Percentiles rank a stretch among this genome's conserved stretches.
Evolutionary conservation across 1,284 basidiomycete genomes (phyloP).

Genomic region (Pyrrhoderma noxium): DNA sequence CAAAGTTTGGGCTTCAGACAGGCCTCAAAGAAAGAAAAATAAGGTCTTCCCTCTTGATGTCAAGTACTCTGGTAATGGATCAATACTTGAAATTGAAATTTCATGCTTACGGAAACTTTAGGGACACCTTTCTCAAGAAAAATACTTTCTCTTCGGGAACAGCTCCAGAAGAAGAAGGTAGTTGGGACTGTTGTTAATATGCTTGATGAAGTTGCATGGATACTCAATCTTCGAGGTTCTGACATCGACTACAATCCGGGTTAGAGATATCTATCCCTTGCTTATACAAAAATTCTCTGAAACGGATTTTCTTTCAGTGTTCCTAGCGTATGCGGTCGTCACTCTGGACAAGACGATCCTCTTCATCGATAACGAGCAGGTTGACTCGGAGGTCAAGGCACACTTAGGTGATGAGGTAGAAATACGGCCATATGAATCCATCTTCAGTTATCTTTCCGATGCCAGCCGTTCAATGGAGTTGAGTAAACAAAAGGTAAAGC

Average conservation of each 20-base stretch:
- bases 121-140: slow-evolving; percentile 67
- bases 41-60: slow-evolving; percentile 65
- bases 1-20: slow-evolving; percentile 64
- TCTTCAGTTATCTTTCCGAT: slow-evolving; percentile 55
- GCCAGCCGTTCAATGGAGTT: slow-evolving; percentile 42
- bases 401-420: slow-evolving; percentile 61
- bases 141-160: slow-evolving; percentile 56
- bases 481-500: slow-evolving; percentile 37
- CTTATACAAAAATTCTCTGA: background rate
- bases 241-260: slow-evolving; percentile 92
- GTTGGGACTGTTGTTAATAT: slow-evolving; percentile 69
- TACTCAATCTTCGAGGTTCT: slow-evolving; percentile 89
- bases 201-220: slow-evolving; percentile 89
- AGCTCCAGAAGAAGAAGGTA: slow-evolving; percentile 57
- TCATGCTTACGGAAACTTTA: slow-evolving; percentile 16
- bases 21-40: slow-evolving; percentile 67
- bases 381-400: slow-evolving; percentile 48
- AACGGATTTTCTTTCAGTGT: slow-evolving; percentile 47
- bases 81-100: background rate
- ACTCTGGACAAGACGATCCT: slow-evolving; percentile 60
- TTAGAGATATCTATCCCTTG: slow-evolving; percentile 22
- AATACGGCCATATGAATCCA: slow-evolving; percentile 63
- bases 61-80: slow-evolving; percentile 50
- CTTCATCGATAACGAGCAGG: slow-evolving; percentile 66
- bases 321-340: slow-evolving; percentile 88